Percentiles rank a stretch among this genome's conserved stretches.
phyloP scores from a whole-genome alignment of 805 yeast species.

The Kodamaea restingae region DNA sequence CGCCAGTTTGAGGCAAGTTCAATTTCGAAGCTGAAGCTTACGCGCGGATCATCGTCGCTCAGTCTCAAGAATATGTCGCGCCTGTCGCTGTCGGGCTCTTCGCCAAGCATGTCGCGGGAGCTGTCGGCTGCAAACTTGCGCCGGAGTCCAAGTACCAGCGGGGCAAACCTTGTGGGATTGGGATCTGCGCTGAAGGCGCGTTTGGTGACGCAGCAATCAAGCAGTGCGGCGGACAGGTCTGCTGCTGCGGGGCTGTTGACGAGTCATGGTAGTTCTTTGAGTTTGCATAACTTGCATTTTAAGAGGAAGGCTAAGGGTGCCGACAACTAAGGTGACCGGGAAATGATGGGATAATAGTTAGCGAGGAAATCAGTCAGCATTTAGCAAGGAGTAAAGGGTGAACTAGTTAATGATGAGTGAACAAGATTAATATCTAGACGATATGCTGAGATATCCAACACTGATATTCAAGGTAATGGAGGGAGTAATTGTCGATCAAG shows the following conservation, averaged over 20 bases:
- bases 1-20: conserved; percentile 28
- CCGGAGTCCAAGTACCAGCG: conserved; percentile 5
- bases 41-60: conserved; percentile 25
- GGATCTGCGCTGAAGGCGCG: conserved; percentile 9
- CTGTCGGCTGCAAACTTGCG: conserved; percentile 30
- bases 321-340: too few species aligned
- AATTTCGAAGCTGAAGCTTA: conserved; percentile 24
- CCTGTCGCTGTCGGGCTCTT: conserved; percentile 27
- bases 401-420: too few species aligned
- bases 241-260: conserved; percentile 17
- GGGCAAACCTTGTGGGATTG: conserved; percentile 1
- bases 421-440: too few species aligned
- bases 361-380: too few species aligned
- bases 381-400: too few species aligned
- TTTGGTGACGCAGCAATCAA: conserved; percentile 19
- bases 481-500: too few species aligned
- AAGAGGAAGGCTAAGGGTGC: conserved; percentile 19
- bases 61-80: conserved; percentile 21
- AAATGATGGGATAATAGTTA: too few species aligned
- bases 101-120: conserved; percentile 39
- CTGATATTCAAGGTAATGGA: too few species aligned
- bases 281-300: conserved; percentile 29
- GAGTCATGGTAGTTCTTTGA: conserved; percentile 18
- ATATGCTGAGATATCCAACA: too few species aligned
- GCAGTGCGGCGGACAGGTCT: conserved; percentile 29